These are phyloP conservation scores for Flueggea neowawraea DNA, from an alignment of 441 rosid genomes.

Conservation along the genomic window DNA sequence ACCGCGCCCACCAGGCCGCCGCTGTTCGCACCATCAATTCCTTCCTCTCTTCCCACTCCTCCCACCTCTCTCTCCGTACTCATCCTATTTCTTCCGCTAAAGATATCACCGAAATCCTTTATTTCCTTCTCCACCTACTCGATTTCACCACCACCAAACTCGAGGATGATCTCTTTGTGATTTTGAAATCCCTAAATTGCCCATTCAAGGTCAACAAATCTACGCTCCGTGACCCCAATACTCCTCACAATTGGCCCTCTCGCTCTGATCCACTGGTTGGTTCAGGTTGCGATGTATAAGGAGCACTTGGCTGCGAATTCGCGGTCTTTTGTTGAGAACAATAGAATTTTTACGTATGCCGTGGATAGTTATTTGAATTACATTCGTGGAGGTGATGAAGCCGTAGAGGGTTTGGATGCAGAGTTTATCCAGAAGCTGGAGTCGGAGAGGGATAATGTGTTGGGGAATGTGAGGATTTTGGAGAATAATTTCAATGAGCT, in stretches of 20 bases:
- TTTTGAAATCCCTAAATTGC: slow-evolving; percentile 54
- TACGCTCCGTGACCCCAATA: slow-evolving; percentile 68
- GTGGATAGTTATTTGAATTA: slow-evolving; percentile 52
- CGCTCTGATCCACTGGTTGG: slow-evolving; percentile 71
- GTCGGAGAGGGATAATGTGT: slow-evolving; percentile 40
- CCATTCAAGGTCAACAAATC: slow-evolving; percentile 76
- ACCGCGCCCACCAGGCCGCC: slow-evolving; percentile 52
- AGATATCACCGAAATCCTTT: slow-evolving; percentile 59
- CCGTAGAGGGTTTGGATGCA: slow-evolving; percentile 48
- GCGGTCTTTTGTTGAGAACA: slow-evolving; percentile 27
- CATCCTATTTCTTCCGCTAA: slow-evolving; percentile 57
- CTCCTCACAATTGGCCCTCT: slow-evolving; percentile 96
- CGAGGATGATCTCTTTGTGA: slow-evolving; percentile 63
- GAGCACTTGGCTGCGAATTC: slow-evolving; percentile 31
- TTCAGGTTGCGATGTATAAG: slow-evolving; percentile 47
- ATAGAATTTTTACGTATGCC: slow-evolving; percentile 39
- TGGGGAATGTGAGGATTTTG: slow-evolving; percentile 31
- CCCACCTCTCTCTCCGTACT: slow-evolving; percentile 26
- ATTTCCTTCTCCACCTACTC: slow-evolving; percentile 47
- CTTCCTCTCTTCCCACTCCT: slow-evolving; percentile 58
- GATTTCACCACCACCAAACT: slow-evolving; percentile 47
- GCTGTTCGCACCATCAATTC: slow-evolving; percentile 59
- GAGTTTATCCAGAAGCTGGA: slow-evolving; percentile 58
- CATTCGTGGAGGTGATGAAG: slow-evolving; percentile 59
- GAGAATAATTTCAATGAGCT: slow-evolving; percentile 33